These are phyloP conservation scores for Gynostemma pentaphyllum DNA, from an alignment of 306 rosid species.

Conservation along the genomic window DNA sequence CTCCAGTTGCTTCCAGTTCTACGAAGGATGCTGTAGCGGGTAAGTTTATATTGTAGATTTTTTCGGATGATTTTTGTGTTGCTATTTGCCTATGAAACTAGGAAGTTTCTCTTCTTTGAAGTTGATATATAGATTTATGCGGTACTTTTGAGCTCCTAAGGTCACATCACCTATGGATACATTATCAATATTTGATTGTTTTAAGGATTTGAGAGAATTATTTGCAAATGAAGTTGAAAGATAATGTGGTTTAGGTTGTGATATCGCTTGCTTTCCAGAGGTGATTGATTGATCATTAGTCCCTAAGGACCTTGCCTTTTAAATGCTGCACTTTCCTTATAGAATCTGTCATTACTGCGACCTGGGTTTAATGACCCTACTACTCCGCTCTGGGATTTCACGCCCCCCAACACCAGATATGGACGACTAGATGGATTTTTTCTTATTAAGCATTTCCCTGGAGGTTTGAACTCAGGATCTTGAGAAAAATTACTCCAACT, in stretches of 20 bases:
- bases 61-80: neutral
- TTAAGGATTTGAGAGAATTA: no score
- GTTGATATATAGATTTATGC: neutral
- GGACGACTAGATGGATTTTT: no score
- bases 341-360: neutral
- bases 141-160: neutral
- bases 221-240: neutral
- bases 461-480: no score
- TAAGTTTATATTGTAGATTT: no score
- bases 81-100: neutral
- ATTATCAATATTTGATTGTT: neutral
- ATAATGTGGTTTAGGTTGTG: neutral
- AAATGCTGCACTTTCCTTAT: no score
- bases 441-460: no score
- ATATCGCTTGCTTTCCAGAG: neutral
- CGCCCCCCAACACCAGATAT: no score
- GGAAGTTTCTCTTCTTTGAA: neutral
- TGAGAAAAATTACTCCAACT: no score
- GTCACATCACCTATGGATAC: neutral
- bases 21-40: neutral
- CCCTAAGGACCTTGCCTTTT: neutral
- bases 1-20: no score
- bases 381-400: no score
- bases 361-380: neutral
- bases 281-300: neutral